Conservation (phyloP, 2,329 filamentous ascomycete genomes). For the Ceratocystis albifundus region DNA sequence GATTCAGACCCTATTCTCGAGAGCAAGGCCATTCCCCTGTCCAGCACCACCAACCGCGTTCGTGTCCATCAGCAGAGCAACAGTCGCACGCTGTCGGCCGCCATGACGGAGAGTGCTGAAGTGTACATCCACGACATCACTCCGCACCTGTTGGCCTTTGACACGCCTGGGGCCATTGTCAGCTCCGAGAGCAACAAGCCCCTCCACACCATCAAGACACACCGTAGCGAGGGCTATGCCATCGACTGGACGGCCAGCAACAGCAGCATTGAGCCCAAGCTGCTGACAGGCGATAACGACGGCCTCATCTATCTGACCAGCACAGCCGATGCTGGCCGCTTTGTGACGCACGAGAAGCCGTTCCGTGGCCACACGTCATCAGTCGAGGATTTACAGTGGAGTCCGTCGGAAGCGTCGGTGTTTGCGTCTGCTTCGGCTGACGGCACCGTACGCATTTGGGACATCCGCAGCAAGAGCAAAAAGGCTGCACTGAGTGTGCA, state of each 20-base stretch:
- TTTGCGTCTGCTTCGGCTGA: constrained; percentile 92
- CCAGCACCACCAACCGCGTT: constrained; percentile 85
- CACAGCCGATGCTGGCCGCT: constrained; percentile 74
- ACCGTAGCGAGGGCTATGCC: constrained; percentile 89
- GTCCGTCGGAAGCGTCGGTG: constrained; percentile 79
- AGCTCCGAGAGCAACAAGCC: constrained; percentile 79
- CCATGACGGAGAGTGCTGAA: constrained; percentile 82
- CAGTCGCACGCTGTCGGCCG: constrained; percentile 75
- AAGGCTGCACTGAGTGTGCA: constrained; percentile 79
- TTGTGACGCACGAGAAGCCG: constrained; percentile 71
- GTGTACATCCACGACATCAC: constrained; percentile 92
- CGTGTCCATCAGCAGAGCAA: constrained; percentile 70
- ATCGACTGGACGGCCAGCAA: constrained; percentile 58
- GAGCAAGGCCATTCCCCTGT: constrained; percentile 75
- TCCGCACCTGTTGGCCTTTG: constrained; percentile 77
- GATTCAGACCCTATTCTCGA: constrained; percentile 82
- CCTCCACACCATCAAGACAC: constrained; percentile 72
- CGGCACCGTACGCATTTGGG: constrained; percentile 92
- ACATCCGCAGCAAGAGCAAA: constrained; percentile 79
- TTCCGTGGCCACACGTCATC: constrained; percentile 76
- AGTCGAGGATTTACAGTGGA: constrained; percentile 95
- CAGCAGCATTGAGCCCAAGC: constrained; percentile 64
- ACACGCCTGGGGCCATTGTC: constrained; percentile 71
- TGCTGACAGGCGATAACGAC: constrained; percentile 83
- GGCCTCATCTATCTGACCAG: constrained; percentile 84